A percentile compares a stretch with the other conserved stretches of the same genome.
Conservation (phyloP, 2,329 filamentous ascomycete genomes). For the Stachybotrys echinatus region DNA sequence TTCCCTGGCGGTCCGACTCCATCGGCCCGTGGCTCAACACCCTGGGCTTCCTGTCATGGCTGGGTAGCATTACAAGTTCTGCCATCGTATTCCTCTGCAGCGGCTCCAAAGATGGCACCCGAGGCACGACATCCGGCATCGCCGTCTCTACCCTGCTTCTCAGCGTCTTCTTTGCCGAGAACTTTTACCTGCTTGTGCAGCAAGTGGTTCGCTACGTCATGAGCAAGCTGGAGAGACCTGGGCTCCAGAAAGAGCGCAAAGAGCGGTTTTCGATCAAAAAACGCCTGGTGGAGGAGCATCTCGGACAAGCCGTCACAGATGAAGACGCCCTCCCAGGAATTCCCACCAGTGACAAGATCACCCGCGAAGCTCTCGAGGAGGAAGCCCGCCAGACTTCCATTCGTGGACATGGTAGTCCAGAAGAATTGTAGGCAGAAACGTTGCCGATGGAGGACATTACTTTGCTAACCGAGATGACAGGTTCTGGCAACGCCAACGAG, state of each 20-base stretch:
- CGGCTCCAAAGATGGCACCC: constrained; percentile 58
- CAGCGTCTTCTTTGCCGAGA: constrained; percentile 79
- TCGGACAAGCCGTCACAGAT: constrained; percentile 52
- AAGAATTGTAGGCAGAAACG: constrained; percentile 38
- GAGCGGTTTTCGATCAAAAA: constrained; percentile 79
- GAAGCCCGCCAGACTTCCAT: constrained; percentile 49
- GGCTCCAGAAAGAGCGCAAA: constrained; percentile 76
- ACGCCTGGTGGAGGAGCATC: constrained; percentile 68
- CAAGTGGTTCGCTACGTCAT: constrained; percentile 68
- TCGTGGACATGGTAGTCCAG: constrained; percentile 42
- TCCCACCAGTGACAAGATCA: constrained; percentile 57
- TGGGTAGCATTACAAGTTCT: constrained; percentile 81
- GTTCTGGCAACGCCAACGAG: constrained; percentile 58
- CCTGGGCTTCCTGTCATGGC: constrained; percentile 86
- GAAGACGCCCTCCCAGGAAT: constrained; percentile 41
- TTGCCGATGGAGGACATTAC: not conserved
- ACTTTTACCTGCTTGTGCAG: constrained; percentile 78
- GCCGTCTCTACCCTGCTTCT: constrained; percentile 76
- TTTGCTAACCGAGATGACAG: constrained; percentile 21
- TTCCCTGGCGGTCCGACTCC: constrained; percentile 83
- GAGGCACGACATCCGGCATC: constrained; percentile 64
- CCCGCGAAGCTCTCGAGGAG: constrained; percentile 58
- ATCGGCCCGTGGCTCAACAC: constrained; percentile 91
- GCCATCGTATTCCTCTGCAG: constrained; percentile 89
- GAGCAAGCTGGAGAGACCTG: constrained; percentile 77